These are phyloP conservation scores for Panaeolus papilionaceus DNA, from an alignment of 768 basidiomycete genomes.

Conservation along the genomic window DNA sequence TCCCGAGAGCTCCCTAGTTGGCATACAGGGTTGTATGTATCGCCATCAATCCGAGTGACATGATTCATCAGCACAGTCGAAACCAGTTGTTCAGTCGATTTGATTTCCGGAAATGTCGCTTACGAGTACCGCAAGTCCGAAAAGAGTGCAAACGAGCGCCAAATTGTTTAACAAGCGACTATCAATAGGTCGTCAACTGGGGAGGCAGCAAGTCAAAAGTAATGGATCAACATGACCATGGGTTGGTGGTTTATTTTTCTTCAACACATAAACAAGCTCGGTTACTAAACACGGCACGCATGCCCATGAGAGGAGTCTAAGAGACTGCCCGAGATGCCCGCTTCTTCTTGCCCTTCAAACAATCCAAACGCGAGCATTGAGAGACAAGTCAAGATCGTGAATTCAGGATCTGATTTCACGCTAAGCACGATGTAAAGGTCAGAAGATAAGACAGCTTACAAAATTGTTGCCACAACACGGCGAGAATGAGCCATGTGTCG, in stretches of 20 bases:
- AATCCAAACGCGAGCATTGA: background rate
- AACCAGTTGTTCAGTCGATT: slow-evolving; percentile 4
- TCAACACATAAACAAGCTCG: background rate
- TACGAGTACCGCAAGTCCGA: background rate
- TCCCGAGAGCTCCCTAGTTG: slow-evolving; percentile 7
- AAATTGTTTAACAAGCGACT: background rate
- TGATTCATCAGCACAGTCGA: slow-evolving; percentile 11
- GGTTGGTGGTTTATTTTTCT: background rate
- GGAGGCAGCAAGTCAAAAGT: background rate
- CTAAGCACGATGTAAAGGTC: background rate
- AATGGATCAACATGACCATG: background rate
- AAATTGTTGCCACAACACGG: slow-evolving; percentile 79
- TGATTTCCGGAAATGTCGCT: background rate
- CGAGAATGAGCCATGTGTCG: slow-evolving; percentile 70
- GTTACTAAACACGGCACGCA: background rate
- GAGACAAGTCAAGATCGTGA: background rate
- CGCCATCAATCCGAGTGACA: slow-evolving; percentile 11
- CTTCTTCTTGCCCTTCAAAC: background rate
- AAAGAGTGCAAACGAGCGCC: slow-evolving; percentile 8
- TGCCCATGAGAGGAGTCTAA: background rate
- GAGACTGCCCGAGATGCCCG: background rate
- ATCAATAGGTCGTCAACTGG: background rate
- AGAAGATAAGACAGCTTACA: slow-evolving; percentile 50
- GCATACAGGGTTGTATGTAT: slow-evolving; percentile 3
- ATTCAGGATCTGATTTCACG: background rate